Evolutionary conservation across 331 rosid genomes (phyloP), one percentile per base, ranked within the genome.

Genomic region (Erythrophleum ivorense): DNA sequence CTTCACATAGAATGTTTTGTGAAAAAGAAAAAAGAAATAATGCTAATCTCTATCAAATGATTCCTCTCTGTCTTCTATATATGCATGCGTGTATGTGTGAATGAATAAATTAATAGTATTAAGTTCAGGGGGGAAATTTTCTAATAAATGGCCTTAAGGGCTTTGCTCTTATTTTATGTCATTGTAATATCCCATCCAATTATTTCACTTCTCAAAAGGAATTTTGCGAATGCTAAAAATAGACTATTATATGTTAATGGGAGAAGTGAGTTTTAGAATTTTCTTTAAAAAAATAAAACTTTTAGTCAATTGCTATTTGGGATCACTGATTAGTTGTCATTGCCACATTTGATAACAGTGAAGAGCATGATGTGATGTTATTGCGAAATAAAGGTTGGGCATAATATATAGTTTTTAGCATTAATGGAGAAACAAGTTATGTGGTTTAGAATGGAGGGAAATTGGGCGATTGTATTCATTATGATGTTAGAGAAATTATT

Each of bases 1-100:
- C 52, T 71, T 55, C 59, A 36, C 48, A 71, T n/a, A 2, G 75
- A 77, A 72, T 81, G 71, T 55, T 59, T 46, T 48, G 10, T 2
- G 8, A 43, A 43, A 43, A 43, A 43, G 24, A 68, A 8, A 7
- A 3, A 45, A 31, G 21, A 29, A 57, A 12, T 71, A 71, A 64
- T 63, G 80, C 68, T 54, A 64, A 73, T 77, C 72, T 75, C 43
- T 57, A 15, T 77, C 88, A 46, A 55, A 71, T 72, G 73, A 64
- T 71, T 85, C 67, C 72, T 18, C 64, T 77, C 48, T 76, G 21
- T 52, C 50, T 52, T 19, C 52, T 69, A 71, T 6, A 11, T 48
- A 38, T 50, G 33, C 40, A 58, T 84, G 84, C 31, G 65, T 21
- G 64, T 41, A 9, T 75, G 38, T 57, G 66, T 72, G 65, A 52